Percentiles rank a stretch among this genome's conserved stretches.
Evolutionary conservation across 495 filamentous ascomycete genomes (phyloP).

Genomic region (Lindgomyces ingoldianus): DNA sequence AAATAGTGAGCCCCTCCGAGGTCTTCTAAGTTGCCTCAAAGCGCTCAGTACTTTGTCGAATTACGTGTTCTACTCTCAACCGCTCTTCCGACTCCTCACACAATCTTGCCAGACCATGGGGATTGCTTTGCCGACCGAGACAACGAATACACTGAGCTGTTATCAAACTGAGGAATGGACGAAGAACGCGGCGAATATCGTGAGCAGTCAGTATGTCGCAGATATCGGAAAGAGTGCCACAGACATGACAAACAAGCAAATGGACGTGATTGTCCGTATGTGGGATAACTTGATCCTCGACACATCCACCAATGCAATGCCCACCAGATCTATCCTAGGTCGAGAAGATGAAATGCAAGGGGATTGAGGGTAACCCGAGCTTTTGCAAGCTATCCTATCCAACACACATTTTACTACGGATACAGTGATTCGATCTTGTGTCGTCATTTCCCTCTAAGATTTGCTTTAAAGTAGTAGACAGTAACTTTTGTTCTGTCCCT

Average conservation of each 20-base stretch:
- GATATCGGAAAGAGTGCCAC: slow-evolving; percentile 1
- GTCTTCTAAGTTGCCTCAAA: slow-evolving; percentile 18
- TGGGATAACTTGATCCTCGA: slow-evolving; percentile 25
- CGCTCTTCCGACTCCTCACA: slow-evolving; percentile 23
- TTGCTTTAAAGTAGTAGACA: too few relatives aligned
- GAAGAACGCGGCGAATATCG: slow-evolving; percentile 7
- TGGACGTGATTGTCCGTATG: slow-evolving; percentile 17
- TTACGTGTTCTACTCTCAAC: slow-evolving; percentile 28
- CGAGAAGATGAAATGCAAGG: too few relatives aligned
- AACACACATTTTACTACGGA: too few relatives aligned
- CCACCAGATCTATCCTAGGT: too few relatives aligned
- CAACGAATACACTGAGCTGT: neutral
- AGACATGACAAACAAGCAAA: slow-evolving; percentile 5
- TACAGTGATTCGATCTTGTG: too few relatives aligned
- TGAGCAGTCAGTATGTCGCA: slow-evolving; percentile 29
- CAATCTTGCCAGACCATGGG: slow-evolving; percentile 17
- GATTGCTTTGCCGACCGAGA: slow-evolving; percentile 15
- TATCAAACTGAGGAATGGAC: slow-evolving; percentile 29
- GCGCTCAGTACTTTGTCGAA: slow-evolving; percentile 15
- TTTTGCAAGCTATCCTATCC: too few relatives aligned
- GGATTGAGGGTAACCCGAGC: too few relatives aligned
- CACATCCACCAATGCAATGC: too few relatives aligned
- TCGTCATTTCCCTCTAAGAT: too few relatives aligned
- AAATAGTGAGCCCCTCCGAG: slow-evolving; percentile 9
- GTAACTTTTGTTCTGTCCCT: too few relatives aligned